Conservation (phyloP, 768 basidiomycete genomes). For the Tephrocybe rancida region DNA sequence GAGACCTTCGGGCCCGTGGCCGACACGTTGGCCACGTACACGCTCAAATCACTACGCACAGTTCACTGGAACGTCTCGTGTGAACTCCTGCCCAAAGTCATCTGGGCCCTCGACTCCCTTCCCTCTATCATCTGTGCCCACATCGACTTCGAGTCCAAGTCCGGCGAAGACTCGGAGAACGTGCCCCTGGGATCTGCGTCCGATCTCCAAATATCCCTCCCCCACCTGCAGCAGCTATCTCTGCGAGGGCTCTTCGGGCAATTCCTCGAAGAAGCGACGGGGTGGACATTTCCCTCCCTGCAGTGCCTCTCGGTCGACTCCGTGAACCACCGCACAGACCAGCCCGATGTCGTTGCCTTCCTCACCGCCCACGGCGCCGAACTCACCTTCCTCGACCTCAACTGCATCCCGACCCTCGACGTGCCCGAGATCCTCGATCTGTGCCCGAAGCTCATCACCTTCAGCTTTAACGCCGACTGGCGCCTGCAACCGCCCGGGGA, state of each 20-base stretch:
- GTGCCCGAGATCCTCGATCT: slow-evolving; percentile 60
- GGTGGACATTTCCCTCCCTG: slow-evolving; percentile 68
- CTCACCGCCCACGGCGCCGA: slow-evolving; percentile 56
- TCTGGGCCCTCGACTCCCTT: slow-evolving; percentile 71
- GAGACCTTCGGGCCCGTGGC: slow-evolving; percentile 63
- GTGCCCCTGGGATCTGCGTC: slow-evolving; percentile 63
- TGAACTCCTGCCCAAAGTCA: slow-evolving; percentile 61
- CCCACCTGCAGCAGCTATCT: slow-evolving; percentile 62
- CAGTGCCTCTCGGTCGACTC: slow-evolving; percentile 60
- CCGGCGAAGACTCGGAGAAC: slow-evolving; percentile 34
- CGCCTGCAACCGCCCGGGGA: slow-evolving; percentile 26
- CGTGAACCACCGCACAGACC: slow-evolving; percentile 42
- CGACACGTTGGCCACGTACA: slow-evolving; percentile 58
- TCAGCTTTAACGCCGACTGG: slow-evolving; percentile 82
- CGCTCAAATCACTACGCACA: slow-evolving; percentile 55
- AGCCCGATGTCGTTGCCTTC: slow-evolving; percentile 64
- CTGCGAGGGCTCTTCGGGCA: slow-evolving; percentile 62
- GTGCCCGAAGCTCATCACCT: slow-evolving; percentile 62
- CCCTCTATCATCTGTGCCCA: slow-evolving; percentile 57
- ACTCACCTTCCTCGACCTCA: slow-evolving; percentile 68
- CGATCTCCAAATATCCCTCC: slow-evolving; percentile 54
- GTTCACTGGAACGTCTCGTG: slow-evolving; percentile 62
- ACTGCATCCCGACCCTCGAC: slow-evolving; percentile 58
- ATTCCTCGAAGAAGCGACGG: slow-evolving; percentile 68
- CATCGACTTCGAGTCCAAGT: slow-evolving; percentile 48